Conservation (phyloP, 495 filamentous ascomycete genomes). For the Podospora appendiculata region DNA sequence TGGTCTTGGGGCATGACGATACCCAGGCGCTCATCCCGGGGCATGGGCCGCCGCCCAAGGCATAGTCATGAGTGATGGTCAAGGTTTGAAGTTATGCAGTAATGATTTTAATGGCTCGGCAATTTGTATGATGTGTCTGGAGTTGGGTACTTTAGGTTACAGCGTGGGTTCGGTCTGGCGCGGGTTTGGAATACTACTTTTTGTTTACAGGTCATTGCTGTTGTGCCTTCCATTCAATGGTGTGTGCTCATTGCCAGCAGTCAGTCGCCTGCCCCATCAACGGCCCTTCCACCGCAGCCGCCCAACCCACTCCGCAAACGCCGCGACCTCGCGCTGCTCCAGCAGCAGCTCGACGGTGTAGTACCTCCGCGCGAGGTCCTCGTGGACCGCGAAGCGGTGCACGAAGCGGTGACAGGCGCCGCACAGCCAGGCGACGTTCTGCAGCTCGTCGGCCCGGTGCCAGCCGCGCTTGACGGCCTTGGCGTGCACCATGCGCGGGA, state of each 20-base stretch:
- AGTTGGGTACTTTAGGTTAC: not conserved
- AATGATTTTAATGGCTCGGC: not conserved
- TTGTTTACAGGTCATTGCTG: no score
- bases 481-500: conserved; percentile 67
- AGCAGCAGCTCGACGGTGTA: conserved; percentile 64
- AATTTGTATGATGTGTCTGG: not conserved
- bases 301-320: conserved; percentile 62
- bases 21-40: conserved; percentile 9
- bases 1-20: conserved; percentile 11
- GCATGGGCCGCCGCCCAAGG: not conserved
- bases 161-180: not conserved
- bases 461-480: conserved; percentile 75
- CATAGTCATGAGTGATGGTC: not conserved
- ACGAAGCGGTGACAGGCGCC: conserved; percentile 82
- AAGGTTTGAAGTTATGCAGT: not conserved
- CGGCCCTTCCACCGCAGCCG: conserved; percentile 52
- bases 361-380: conserved; percentile 69
- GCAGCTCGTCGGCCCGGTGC: conserved; percentile 66
- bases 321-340: conserved; percentile 63
- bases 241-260: not conserved
- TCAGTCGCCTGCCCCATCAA: not conserved
- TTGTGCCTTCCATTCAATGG: no score
- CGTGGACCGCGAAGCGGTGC: conserved; percentile 67
- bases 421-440: conserved; percentile 85
- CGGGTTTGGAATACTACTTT: no score